Base-by-base conservation (phyloP, 345 rosid species). In the Euphorbia peplus region DNA sequence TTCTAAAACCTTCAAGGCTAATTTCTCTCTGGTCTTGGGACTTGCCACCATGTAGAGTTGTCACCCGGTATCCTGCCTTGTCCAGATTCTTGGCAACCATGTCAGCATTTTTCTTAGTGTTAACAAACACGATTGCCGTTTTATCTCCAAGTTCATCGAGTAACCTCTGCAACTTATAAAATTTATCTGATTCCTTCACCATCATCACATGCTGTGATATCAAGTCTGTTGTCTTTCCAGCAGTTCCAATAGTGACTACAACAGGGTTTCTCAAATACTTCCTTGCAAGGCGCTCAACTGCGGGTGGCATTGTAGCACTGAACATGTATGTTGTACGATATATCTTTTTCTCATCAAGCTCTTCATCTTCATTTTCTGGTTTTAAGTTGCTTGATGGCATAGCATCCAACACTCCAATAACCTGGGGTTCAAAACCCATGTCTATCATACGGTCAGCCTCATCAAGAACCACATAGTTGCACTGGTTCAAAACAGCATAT, bases 401-500 rank as follows among this genome's bases (percentile, higher is more conserved):
- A 1, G 97, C 97, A 53, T 95, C 97, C 72, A 91, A 69, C 26
- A 95, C 97, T 3, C 90, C 97, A 51, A 89, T 75, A 48, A 93
- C 97, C 74, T 93, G 97, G 0, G 92, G 95, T 83, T 91, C 99
- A 29, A 89, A 91, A 76, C 95, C 96, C 97, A 89, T 87, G 77
- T 93, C 97, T 19, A 93, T 91, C 99, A 93, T 91, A 37, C 99
- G 83, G 78, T 91, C 97, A 67, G 99, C 99, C 79, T 93, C 99
- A 75, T 93, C 99, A 68, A 93, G 97, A 72, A 93, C 99, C 64
- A 93, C 96, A 67, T 93, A 91, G 60, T 89, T 91, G 61, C 99
- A 93, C 70, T 90, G 97, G 70, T 93, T 91, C 78, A 95, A 74
- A 28, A 95, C 97, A 2, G 83, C 95, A 77, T 91, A 95, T 54